Percentiles rank a stretch among this genome's conserved stretches.
Conservation (phyloP, 441 rosid genomes). For the Euphorbia corollata region DNA sequence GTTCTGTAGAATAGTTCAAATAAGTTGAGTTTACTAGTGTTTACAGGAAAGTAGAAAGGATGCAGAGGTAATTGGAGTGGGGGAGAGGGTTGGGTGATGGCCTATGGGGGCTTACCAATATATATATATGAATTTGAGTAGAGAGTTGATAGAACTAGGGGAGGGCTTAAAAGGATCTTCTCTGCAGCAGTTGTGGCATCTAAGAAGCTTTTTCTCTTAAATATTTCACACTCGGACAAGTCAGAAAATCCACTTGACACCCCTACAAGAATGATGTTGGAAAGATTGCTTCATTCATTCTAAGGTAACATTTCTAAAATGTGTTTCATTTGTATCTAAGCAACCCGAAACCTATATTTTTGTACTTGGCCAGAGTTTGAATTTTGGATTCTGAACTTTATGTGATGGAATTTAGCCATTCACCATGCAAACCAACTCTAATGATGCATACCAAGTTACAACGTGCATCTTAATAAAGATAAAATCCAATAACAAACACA, state of each 20-base stretch:
- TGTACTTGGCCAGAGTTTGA: not conserved
- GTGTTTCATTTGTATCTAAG: not conserved
- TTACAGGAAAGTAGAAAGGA: slow-evolving; percentile 71
- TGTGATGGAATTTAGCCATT: not conserved
- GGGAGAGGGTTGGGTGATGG: slow-evolving; percentile 57
- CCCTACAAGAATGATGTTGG: slow-evolving; percentile 45
- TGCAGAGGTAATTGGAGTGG: slow-evolving; percentile 53
- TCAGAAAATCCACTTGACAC: slow-evolving; percentile 40
- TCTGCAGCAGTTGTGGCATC: slow-evolving; percentile 73
- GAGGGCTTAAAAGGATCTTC: slow-evolving; percentile 73
- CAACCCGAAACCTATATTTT: too few species aligned
- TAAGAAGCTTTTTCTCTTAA: slow-evolving; percentile 62
- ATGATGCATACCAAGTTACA: too few species aligned
- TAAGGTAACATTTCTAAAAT: slow-evolving; percentile 19
- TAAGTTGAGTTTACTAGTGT: too few species aligned
- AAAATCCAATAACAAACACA: not conserved
- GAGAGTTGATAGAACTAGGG: slow-evolving; percentile 66
- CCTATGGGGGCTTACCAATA: slow-evolving; percentile 45
- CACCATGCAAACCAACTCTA: not conserved
- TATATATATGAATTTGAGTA: slow-evolving; percentile 83
- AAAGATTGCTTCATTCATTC: slow-evolving; percentile 80
- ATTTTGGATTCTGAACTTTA: not conserved
- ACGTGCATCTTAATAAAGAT: too few species aligned
- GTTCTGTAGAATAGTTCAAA: not conserved
- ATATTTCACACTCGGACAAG: slow-evolving; percentile 59